phyloP scores from a whole-genome alignment of 805 yeast species.

The Monosporozyma aquatica region DNA sequence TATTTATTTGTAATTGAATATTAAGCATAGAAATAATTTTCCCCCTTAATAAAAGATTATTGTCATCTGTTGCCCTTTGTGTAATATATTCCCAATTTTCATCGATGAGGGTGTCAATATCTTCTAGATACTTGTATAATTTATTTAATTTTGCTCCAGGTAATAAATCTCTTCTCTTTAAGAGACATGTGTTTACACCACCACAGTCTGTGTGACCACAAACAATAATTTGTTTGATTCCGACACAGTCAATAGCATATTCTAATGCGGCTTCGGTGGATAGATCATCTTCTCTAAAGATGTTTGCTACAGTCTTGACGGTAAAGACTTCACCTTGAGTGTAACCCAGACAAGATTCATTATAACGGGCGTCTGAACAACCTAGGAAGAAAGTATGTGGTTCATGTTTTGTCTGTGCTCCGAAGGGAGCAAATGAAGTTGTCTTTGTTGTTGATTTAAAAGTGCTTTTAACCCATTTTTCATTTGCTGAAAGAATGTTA shows the following conservation, averaged over 20 bases:
- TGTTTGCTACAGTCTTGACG: conserved; percentile 80
- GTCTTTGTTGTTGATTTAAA: conserved; percentile 34
- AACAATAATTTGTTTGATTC: conserved; percentile 70
- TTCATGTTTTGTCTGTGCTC: conserved; percentile 51
- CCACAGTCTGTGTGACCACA: conserved; percentile 97
- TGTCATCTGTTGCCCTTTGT: neutral
- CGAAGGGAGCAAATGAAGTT: conserved; percentile 94
- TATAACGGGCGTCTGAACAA: conserved; percentile 85
- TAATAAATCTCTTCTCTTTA: conserved; percentile 35
- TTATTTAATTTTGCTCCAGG: conserved; percentile 18
- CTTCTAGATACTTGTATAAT: conserved; percentile 38
- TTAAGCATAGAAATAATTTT: conserved; percentile 5
- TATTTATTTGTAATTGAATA: conserved; percentile 8
- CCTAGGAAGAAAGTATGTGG: conserved; percentile 94
- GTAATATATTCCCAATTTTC: conserved; percentile 16
- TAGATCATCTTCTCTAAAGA: conserved; percentile 57
- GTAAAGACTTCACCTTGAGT: conserved; percentile 88
- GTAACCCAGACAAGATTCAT: conserved; percentile 67
- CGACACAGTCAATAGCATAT: conserved; percentile 76
- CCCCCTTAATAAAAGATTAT: conserved; percentile 2
- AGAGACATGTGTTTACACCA: conserved; percentile 67
- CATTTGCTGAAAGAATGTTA: conserved; percentile 33
- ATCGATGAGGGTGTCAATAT: conserved; percentile 59
- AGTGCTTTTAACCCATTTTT: conserved; percentile 40
- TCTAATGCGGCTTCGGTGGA: conserved; percentile 73